Evolutionary conservation across 2,329 filamentous ascomycete genomes (phyloP), one percentile per base, ranked within the genome.

Genomic region (Achaetomium macrosporum): DNA sequence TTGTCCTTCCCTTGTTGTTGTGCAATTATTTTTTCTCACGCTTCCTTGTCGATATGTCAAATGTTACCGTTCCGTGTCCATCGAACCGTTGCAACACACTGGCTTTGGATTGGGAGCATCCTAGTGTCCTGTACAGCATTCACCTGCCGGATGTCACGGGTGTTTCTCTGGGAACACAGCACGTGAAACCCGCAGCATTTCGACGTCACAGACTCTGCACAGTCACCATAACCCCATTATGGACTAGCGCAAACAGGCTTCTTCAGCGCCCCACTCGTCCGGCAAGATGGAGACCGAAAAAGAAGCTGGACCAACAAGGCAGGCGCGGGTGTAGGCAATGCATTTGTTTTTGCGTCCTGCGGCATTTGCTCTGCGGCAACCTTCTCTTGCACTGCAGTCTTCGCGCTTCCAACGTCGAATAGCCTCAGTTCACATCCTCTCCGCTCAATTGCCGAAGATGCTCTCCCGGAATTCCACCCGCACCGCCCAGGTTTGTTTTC

Each of bases 381-480:
- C 51, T 53, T 46, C 42, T 53, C 44, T 37, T 25, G 45, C 57
- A 33, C 46, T 36, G 46, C 30, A 37, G 17, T 45, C 36, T 31
- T 53, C 43, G 25, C 46, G 29, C 51, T 19, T 50, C 35, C 51
- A 51, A 36, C 40, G 47, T 48, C 31, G 52, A 57, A 29, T 15
- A 31, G 20, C 42, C 33, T 13, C 37, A 41, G 40, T 46, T 29
- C 25, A 20, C 45, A 17, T 43, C 42, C 50, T 50, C 55, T 45
- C 50, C 29, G 39, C 48, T 50, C 56, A 59, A 63, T 61, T 59
- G 47, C 50, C 42, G 68, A 77, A 64, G 60, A 83, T 83, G 79
- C 67, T 83, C 70, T 81, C 79, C 68, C 77, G 78, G 71, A 76
- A 74, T 71, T 77, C 79, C 66, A 62, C 74, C 61, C 69, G 76